Evolutionary conservation across 73 alveolate species (phyloP).

Genomic region (Tetrahymena elliotti): DNA sequence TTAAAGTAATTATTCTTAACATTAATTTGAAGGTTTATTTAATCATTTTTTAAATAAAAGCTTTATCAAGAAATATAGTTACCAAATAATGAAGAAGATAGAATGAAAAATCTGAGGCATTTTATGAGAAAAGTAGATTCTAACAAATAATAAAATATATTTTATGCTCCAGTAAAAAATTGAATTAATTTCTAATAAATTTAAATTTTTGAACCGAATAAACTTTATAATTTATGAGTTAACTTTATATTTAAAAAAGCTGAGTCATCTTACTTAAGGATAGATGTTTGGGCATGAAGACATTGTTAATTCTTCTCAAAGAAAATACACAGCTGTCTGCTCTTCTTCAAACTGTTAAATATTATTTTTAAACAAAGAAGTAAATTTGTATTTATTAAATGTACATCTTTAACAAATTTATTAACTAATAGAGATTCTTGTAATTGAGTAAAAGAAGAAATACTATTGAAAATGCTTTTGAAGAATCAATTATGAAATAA

Average conservation of each 20-base stretch:
- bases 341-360: background rate
- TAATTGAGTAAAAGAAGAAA: background rate
- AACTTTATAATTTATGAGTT: too few species aligned
- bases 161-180: background rate
- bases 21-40: too few species aligned
- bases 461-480: background rate
- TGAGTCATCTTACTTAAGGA: background rate
- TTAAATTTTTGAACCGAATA: too few species aligned
- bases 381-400: background rate
- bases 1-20: background rate
- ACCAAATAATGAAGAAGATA: background rate
- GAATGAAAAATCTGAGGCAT: background rate
- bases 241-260: background rate
- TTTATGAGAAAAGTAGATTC: background rate
- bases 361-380: background rate
- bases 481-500: background rate
- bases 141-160: background rate
- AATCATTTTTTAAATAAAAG: too few species aligned
- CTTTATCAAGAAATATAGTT: background rate
- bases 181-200: too few species aligned
- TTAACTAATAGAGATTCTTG: background rate
- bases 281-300: background rate
- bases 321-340: background rate
- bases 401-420: too few species aligned
- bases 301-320: background rate